Evolutionary conservation across 2,329 filamentous ascomycete genomes (phyloP), one percentile per base, ranked within the genome.

Genomic region (Trichoderma arundinaceum): DNA sequence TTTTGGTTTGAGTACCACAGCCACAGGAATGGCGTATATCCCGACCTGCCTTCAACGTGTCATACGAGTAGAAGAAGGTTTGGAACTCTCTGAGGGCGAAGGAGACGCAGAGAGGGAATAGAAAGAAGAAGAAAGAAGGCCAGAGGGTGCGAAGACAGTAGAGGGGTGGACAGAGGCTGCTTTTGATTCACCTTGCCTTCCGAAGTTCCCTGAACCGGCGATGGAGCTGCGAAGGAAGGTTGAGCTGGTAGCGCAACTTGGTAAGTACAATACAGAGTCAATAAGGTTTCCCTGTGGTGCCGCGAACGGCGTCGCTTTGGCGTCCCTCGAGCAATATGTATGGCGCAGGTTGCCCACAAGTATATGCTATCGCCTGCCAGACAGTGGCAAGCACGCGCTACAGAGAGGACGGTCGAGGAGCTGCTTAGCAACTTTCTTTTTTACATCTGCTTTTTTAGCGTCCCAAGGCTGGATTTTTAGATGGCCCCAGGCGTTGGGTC

Each of bases 251-350:
- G 52, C 33, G 52, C 35, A 53, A 32, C 15, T 19, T 10, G 35
- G 9, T 49, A 28, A 46, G 43, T 33, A 58, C 48, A 53, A 54
- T 54, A 57, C 51, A 64, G 41, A 33, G n/a, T 59, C 65, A 66
- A 64, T 66, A 66, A 66, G 52, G 65, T 66, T 66, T 66, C 28
- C 51, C 48, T 58, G 54, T 65, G 63, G 54, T 33, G 33, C 56
- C 54, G 22, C 22, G 52, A 46, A 58, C 53, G 65, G 65, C 65
- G 65, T 58, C 65, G 52, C 46, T 46, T 51, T 64, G 59, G 64
- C 59, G 59, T 62, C 41, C 17, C 19, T 22, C 44, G 57, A 35
- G 48, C 57, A 48, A 63, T 58, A 48, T 66, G 58, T 56, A 54
- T 62, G 43, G 59, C 22, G 48, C 43, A 61, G 19, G 58, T 33